Base-by-base conservation (phyloP, 768 basidiomycete genomes). In the Lactifluus rugatus region DNA sequence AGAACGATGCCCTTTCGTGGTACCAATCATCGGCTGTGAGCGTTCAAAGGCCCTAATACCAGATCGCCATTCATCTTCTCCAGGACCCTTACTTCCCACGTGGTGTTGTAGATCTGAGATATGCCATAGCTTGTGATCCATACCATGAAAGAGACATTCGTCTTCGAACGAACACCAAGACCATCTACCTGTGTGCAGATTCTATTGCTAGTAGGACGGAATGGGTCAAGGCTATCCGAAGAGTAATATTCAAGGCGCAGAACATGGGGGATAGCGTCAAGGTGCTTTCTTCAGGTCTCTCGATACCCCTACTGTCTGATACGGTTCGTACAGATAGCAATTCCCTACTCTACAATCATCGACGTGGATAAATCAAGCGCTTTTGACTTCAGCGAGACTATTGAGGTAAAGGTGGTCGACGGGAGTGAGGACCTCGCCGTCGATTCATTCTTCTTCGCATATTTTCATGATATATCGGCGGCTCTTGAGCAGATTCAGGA, bases 31-130 rank as follows among this genome's bases (percentile, higher is more conserved):
- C 93, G 56, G 85, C 91, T 56, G 93, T 93, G 71, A 74, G 76
- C 45, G 10, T 51, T 31, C 23, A 39, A 21, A 50, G 25, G 42
- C 48, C 59, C 44, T 52, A 42, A n/a, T 45, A 17, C 11, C 48
- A 23, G 14, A 32, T 14, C 64, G 55, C 6, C 53, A 48, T 44
- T 39, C 19, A 59, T 52, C 54, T 11, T 54, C 64, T 41, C 50
- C 60, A 95, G 93, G 93, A 99, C 66, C 95, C 94, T 2, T 99
- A 99, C 72, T 99, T 99, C 70, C 90, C 94, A 11, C 89, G 93
- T 64, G 96, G 93, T 25, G 93, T 97, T 56, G 79, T 94, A n/a
- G 93, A 96, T 66, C 74, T 99, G 32, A 89, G 93, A 60, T 98
- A 98, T 71, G 88, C 89, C 7, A 87, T 91, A 46, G 81, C 87